A percentile compares a stretch with the other conserved stretches of the same genome.
Conservation (phyloP, 352 stramenopile genomes). For the Aphanomyces astaci region DNA sequence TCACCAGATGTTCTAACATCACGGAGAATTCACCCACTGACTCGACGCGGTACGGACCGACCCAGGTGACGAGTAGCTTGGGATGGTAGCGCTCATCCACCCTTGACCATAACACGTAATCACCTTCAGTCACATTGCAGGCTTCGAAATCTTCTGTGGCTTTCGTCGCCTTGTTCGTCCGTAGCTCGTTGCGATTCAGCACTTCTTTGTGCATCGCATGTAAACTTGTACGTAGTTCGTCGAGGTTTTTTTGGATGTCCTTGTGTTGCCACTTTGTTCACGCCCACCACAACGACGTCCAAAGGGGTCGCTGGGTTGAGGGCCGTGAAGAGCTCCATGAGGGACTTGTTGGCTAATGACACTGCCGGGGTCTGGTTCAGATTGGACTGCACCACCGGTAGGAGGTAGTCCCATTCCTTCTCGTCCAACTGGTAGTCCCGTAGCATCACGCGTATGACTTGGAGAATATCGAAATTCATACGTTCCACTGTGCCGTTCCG, state of each 20-base stretch:
- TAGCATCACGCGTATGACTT: no score
- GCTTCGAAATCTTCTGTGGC: neutral
- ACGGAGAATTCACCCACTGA: no score
- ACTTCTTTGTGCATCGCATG: neutral
- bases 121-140: neutral
- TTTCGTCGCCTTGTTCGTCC: neutral
- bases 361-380: neutral
- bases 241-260: neutral
- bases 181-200: neutral
- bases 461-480: no score
- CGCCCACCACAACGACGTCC: no score
- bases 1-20: no score
- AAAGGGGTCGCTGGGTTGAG: neutral
- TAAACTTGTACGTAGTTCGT: neutral
- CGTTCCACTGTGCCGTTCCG: neutral
- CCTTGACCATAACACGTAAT: neutral
- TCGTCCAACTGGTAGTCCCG: no score
- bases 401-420: no score
- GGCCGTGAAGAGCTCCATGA: neutral
- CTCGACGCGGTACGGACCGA: no score
- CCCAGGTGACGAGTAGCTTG: no score
- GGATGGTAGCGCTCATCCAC: no score
- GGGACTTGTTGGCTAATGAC: neutral
- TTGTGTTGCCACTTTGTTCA: neutral
- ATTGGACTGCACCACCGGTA: no score